These are phyloP conservation scores for Balansia obtecta DNA, from an alignment of 2,329 filamentous ascomycete genomes.

Conservation along the genomic window DNA sequence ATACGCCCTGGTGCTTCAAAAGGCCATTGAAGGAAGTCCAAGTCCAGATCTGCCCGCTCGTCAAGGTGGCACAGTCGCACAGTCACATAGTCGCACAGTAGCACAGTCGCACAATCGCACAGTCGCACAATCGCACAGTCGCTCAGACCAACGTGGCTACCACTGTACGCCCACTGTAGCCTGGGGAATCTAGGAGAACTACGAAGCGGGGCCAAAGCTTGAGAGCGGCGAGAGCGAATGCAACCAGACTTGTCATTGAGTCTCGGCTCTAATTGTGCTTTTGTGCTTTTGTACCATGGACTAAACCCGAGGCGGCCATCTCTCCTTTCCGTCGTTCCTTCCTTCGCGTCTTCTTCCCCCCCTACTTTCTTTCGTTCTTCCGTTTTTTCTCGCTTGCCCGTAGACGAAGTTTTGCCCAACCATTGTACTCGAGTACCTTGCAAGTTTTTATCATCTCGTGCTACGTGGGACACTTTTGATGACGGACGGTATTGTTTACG, in stretches of 20 bases:
- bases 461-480: too few relatives aligned
- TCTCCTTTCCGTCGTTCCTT: background rate
- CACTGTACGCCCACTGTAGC: background rate
- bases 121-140: background rate
- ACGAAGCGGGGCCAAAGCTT: conserved; percentile 1
- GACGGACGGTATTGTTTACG: too few relatives aligned
- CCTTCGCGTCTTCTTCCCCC: too few relatives aligned
- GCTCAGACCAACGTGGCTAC: background rate
- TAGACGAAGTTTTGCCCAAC: too few relatives aligned
- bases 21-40: background rate
- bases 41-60: background rate
- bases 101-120: too few relatives aligned
- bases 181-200: conserved; percentile 1
- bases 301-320: background rate
- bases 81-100: background rate
- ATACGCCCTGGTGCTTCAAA: too few relatives aligned
- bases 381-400: too few relatives aligned
- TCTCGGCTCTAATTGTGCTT: too few relatives aligned
- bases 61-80: background rate
- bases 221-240: conserved; percentile 2
- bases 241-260: background rate
- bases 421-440: too few relatives aligned
- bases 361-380: too few relatives aligned
- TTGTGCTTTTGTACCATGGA: background rate
- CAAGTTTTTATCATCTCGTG: too few relatives aligned